phyloP scores from a whole-genome alignment of 2,329 filamentous ascomycete genomes.

The Mycosphaerella arachidis region DNA sequence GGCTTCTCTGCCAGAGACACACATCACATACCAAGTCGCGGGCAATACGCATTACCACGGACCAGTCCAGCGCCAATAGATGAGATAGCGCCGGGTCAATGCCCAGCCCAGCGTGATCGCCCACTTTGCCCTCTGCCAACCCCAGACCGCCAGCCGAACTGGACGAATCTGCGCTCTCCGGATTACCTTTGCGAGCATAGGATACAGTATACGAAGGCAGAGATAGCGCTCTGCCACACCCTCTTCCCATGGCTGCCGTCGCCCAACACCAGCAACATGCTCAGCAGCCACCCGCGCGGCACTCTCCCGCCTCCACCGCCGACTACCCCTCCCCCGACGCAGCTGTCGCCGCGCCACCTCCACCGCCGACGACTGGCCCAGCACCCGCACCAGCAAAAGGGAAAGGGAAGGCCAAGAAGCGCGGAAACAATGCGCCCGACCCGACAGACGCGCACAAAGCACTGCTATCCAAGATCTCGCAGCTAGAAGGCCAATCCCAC shows the following conservation, averaged over 20 bases:
- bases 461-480: constrained; percentile 87
- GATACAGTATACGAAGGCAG: neutral
- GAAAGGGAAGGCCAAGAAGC: constrained; percentile 63
- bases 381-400: constrained; percentile 50
- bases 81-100: neutral
- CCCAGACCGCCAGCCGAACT: neutral
- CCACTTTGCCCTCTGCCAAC: neutral
- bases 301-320: constrained; percentile 28
- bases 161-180: neutral
- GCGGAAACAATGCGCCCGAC: constrained; percentile 64
- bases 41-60: too few species aligned
- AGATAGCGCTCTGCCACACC: constrained; percentile 1
- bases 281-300: constrained; percentile 21
- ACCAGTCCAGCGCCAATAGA: too few species aligned
- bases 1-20: too few species aligned
- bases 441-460: constrained; percentile 87
- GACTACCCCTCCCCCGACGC: constrained; percentile 34
- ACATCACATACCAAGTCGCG: too few species aligned
- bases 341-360: constrained; percentile 26
- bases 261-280: constrained; percentile 27
- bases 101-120: neutral
- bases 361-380: constrained; percentile 36
- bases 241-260: constrained; percentile 30
- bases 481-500: constrained; percentile 87
- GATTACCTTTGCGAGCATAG: neutral